Evolutionary conservation across 768 basidiomycete genomes (phyloP), one percentile per base, ranked within the genome.

Genomic region (Phanerochaete carnosa): DNA sequence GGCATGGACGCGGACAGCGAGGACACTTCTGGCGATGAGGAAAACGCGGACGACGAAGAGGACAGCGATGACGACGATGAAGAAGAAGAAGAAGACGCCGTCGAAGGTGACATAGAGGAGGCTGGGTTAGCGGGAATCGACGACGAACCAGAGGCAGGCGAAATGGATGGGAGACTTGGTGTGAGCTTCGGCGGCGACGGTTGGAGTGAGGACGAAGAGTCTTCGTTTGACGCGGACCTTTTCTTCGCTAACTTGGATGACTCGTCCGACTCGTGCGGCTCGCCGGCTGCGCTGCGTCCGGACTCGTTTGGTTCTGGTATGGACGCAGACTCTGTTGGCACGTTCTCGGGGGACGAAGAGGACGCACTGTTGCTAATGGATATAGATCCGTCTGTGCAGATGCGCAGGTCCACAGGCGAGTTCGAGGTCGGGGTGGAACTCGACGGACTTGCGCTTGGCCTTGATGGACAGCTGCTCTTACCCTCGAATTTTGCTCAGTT

Each of bases 201-300:
- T 45, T 94, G 90, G 90, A 88, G 87, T 43, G 88, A 89, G 22
- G 88, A 87, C 59, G 90, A 82, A 25, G 90, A 91, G 70, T 87
- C 85, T 1, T 84, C 81, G 61, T 90, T 91, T 66, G 92, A 94
- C 65, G 92, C 92, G 11, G 90, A 93, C 62, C 72, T 93, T 0
- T 93, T 94, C 75, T 93, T 94, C 67, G 84, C 87, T 58, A 88
- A 91, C 68, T 82, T 93, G 45, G 84, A 85, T 37, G 89, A 84
- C 66, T 72, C 80, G 0, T 81, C 79, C 23, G 80, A 76, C 56
- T 68, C 75, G 45, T 80, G 77, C 59, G 78, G 77, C 53, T 83
- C 83, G 30, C 77, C 78, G 32, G 76, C 75, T 59, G 80, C 83
- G 63, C 57, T 59, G 12, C 76, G 75, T 43, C 78, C 77, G 29